Evolutionary conservation across 2,329 filamentous ascomycete species (phyloP), one percentile per base, ranked within the genome.

Genomic region (Acrocalymma vagum): DNA sequence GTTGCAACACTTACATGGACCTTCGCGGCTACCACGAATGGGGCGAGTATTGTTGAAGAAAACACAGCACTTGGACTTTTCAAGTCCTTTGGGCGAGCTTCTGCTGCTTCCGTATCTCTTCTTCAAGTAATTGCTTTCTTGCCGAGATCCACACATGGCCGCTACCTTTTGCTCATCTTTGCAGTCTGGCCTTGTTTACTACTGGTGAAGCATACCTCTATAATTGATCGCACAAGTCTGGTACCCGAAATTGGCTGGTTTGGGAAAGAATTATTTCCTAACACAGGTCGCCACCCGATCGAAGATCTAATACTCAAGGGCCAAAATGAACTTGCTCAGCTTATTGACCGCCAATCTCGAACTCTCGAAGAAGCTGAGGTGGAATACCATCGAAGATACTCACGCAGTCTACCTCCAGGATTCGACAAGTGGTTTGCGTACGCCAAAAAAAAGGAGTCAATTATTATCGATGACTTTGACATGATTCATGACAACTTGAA

Each of bases 381-480:
- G 0, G 75, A 79, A 45, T 81, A 81, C 37, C 61, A 47, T 7
- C 67, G 67, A 2, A 67, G 76, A 14, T 79, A 80, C 39, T 47
- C 44, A 0, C 52, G 69, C 1, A 62, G 72, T 1, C 78, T 77
- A 0, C 78, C 78, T 0, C 58, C 63, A 0, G 78, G 78, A 0
- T 80, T 80, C 20, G 57, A 73, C 1, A 58, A 46, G 3, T 81
- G 78, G 78, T 76, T 69, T 15, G 48, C 67, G 1, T 79, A 70
- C 31, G 76, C 77, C 1, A 33, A 52, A 2, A 47, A 50, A 0
- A 58, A 75, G 1, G 21, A 71, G 3, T 78, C 76, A 0, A 64
- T 65, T 0, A 67, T 80, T n/a, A 78, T 80, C 21, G 77, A 80
- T 41, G 73, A 80, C 3, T 80, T 76, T 18, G 74, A 80, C 25